Percentiles rank a stretch among this genome's conserved stretches.
phyloP scores from a whole-genome alignment of 352 stramenopile genomes.

The Phytopythium sindhum region DNA sequence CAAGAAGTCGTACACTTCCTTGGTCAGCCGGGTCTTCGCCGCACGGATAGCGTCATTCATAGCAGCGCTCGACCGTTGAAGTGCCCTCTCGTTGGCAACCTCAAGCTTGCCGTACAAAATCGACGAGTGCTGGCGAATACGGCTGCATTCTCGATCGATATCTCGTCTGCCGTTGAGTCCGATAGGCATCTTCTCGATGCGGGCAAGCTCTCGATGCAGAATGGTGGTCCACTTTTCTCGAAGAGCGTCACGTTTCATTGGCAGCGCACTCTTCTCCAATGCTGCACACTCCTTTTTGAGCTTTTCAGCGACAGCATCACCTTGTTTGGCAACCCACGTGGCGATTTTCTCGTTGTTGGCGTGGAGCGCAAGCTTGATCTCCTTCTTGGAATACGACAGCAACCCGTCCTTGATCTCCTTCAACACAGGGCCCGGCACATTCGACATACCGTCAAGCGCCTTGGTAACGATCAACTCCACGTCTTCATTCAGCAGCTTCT shows the following conservation, averaged over 20 bases:
- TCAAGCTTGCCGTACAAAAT: constrained; percentile 75
- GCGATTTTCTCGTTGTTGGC: constrained; percentile 68
- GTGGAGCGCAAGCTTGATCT: constrained; percentile 68
- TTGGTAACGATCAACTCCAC: constrained; percentile 56
- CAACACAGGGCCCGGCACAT: constrained; percentile 41
- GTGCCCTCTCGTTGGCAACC: constrained; percentile 67
- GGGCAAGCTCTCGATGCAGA: constrained; percentile 38
- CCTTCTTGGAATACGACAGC: constrained; percentile 48
- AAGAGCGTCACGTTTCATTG: constrained; percentile 54
- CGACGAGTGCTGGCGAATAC: constrained; percentile 52
- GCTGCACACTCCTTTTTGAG: constrained; percentile 50
- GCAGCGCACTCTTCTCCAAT: constrained; percentile 57
- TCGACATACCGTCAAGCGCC: constrained; percentile 46
- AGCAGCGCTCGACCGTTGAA: constrained; percentile 49
- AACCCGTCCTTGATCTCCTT: constrained; percentile 63
- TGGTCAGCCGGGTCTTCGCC: constrained; percentile 59
- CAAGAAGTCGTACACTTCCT: constrained; percentile 54
- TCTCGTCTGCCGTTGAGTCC: constrained; percentile 41
- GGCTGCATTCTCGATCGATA: constrained; percentile 50
- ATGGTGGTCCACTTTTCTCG: constrained; percentile 47
- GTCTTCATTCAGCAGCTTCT: constrained; percentile 51
- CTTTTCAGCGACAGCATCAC: constrained; percentile 50
- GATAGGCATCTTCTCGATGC: constrained; percentile 47
- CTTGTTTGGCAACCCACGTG: constrained; percentile 41
- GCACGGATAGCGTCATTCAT: constrained; percentile 50